Conservation (phyloP, 306 rosid genomes). For the Medicago ruthenica region DNA sequence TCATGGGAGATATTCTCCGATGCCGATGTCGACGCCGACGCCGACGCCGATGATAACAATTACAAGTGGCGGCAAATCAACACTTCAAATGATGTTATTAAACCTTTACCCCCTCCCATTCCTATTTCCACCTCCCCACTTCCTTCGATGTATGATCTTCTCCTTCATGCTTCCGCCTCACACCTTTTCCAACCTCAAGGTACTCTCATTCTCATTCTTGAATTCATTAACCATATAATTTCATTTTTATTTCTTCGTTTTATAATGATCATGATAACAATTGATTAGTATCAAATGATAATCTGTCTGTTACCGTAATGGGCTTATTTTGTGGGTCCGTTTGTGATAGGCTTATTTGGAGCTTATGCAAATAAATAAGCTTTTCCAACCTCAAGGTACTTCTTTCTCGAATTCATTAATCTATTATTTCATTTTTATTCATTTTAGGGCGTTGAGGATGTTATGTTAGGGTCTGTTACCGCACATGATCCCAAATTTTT, state of each 20-base stretch:
- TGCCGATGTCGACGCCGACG: constrained; percentile 1
- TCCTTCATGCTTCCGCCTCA: constrained; percentile 5
- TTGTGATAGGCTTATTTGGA: too few species aligned
- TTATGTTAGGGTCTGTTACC: too few species aligned
- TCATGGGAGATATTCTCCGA: constrained; percentile 38
- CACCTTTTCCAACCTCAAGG: constrained; percentile 21
- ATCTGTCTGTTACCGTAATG: too few species aligned
- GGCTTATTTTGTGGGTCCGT: too few species aligned
- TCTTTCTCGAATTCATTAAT: not conserved
- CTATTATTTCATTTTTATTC: not conserved
- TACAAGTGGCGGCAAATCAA: constrained; percentile 28
- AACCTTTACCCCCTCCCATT: not conserved
- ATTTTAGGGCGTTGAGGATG: too few species aligned
- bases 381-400: constrained; percentile 12
- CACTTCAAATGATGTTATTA: constrained; percentile 20
- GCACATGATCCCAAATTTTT: too few species aligned
- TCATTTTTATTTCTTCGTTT: not conserved
- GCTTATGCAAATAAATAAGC: too few species aligned
- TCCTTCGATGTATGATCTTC: constrained; percentile 42
- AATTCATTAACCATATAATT: not conserved
- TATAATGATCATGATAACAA: too few species aligned
- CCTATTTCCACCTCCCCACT: constrained; percentile 2
- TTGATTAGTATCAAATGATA: too few species aligned
- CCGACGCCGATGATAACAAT: not conserved
- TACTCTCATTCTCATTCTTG: not conserved